These are phyloP conservation scores for Nephelium lappaceum DNA, from an alignment of 345 rosid species.

Conservation along the genomic window DNA sequence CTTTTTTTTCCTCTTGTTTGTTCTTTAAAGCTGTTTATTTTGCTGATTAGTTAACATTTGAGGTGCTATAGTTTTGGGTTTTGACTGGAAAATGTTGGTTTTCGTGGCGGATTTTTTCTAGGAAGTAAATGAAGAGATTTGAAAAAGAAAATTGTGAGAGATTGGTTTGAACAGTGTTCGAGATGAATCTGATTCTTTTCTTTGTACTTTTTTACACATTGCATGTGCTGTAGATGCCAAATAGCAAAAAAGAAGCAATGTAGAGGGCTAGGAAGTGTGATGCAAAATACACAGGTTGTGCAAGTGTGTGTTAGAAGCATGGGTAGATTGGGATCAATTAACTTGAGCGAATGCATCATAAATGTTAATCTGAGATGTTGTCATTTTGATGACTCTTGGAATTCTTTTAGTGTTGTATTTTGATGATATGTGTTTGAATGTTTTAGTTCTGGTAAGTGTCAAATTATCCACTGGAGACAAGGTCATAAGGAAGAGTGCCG, in stretches of 20 bases:
- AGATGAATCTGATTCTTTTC: constrained; percentile 18
- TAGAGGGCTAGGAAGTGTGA: constrained; percentile 1
- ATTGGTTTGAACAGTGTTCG: neutral
- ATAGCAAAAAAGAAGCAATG: neutral
- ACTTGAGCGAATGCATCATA: neutral
- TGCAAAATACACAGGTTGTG: neutral
- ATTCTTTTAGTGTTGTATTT: neutral
- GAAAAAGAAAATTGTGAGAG: neutral
- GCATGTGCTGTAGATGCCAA: constrained; percentile 6
- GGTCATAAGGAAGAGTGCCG: constrained; percentile 91
- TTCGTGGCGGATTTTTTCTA: neutral
- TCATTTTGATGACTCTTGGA: neutral
- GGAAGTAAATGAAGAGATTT: neutral
- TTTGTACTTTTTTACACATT: constrained; percentile 1
- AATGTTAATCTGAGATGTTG: neutral
- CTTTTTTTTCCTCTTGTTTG: neutral
- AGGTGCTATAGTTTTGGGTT: neutral
- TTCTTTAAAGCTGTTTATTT: too few species aligned
- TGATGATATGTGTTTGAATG: constrained; percentile 28
- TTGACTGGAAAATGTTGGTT: neutral
- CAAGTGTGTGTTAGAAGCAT: neutral
- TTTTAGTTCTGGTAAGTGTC: constrained; percentile 86
- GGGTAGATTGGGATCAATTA: neutral
- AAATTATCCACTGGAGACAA: constrained; percentile 93
- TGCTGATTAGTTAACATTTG: neutral